phyloP scores from a whole-genome alignment of 192 early-diverging fungal genomes.

The Cladochytrium replicatum region DNA sequence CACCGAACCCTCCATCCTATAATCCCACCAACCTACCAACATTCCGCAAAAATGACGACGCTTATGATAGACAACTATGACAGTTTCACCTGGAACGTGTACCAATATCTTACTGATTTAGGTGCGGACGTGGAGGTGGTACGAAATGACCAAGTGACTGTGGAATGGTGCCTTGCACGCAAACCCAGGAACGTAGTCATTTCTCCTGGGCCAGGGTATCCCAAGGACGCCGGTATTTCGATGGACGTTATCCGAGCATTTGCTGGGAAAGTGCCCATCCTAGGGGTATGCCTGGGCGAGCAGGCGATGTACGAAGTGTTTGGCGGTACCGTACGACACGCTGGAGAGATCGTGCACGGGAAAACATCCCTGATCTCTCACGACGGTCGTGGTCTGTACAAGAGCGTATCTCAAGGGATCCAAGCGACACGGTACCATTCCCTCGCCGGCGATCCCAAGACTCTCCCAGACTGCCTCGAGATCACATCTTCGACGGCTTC shows the following conservation, averaged over 20 bases:
- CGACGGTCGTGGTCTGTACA: slow-evolving; percentile 82
- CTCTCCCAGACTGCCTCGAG: slow-evolving; percentile 62
- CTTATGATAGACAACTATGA: slow-evolving; percentile 98
- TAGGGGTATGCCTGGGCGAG: slow-evolving; percentile 95
- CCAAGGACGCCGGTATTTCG: slow-evolving; percentile 85
- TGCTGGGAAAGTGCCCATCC: slow-evolving; percentile 89
- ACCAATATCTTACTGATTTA: slow-evolving; percentile 83
- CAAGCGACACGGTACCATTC: slow-evolving; percentile 95
- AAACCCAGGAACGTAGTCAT: slow-evolving; percentile 91
- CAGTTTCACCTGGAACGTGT: slow-evolving; percentile 97
- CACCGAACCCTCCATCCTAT: not conserved
- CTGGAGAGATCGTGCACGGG: slow-evolving; percentile 96
- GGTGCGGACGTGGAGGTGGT: slow-evolving; percentile 88
- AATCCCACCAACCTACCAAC: not conserved
- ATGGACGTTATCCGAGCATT: slow-evolving; percentile 76
- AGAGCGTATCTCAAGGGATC: slow-evolving; percentile 73
- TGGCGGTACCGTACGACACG: slow-evolving; percentile 84
- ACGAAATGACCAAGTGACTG: slow-evolving; percentile 87
- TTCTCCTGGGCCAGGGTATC: slow-evolving; percentile 95
- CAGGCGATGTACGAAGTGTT: slow-evolving; percentile 97
- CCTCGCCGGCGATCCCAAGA: slow-evolving; percentile 72
- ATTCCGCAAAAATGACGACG: slow-evolving; percentile 23
- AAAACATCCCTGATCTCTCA: slow-evolving; percentile 88
- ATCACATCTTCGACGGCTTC: slow-evolving; percentile 76
- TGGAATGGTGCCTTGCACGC: slow-evolving; percentile 70